phyloP scores from a whole-genome alignment of 1,284 basidiomycete species.

The Nidula niveotomentosa region DNA sequence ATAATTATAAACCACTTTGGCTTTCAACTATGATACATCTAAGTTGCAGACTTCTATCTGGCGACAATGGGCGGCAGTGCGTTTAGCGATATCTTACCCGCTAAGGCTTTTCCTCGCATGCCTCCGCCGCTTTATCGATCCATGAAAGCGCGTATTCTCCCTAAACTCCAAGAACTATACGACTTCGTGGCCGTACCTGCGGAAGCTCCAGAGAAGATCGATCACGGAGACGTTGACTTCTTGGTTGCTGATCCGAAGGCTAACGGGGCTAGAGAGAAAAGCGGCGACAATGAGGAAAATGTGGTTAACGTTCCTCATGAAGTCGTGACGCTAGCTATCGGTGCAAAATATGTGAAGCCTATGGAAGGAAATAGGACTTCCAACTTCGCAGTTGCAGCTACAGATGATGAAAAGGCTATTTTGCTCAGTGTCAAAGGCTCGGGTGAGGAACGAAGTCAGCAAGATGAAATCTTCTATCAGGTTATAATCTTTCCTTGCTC shows the following conservation, averaged over 20 bases:
- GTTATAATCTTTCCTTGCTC: slow-evolving; percentile 11
- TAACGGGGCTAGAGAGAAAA: background rate
- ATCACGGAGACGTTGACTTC: slow-evolving; percentile 69
- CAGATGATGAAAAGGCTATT: slow-evolving; percentile 29
- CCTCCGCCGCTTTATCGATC: slow-evolving; percentile 47
- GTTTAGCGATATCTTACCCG: slow-evolving; percentile 44
- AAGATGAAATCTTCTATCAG: slow-evolving; percentile 37
- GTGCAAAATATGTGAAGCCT: slow-evolving; percentile 45
- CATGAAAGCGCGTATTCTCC: slow-evolving; percentile 43
- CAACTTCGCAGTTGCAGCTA: slow-evolving; percentile 57
- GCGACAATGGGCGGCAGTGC: slow-evolving; percentile 65
- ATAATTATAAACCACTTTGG: no score
- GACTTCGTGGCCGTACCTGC: slow-evolving; percentile 47
- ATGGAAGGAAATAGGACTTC: slow-evolving; percentile 54
- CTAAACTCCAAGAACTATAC: slow-evolving; percentile 45
- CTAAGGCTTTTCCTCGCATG: slow-evolving; percentile 57
- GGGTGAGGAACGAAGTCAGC: slow-evolving; percentile 24
- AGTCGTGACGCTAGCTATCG: slow-evolving; percentile 40
- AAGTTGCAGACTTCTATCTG: background rate
- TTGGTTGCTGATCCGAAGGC: slow-evolving; percentile 45
- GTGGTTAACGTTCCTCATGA: slow-evolving; percentile 32
- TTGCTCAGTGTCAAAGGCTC: slow-evolving; percentile 19
- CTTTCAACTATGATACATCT: background rate
- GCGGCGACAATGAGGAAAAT: background rate
- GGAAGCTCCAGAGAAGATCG: slow-evolving; percentile 62